Evolutionary conservation across 2,329 filamentous ascomycete genomes (phyloP).

Genomic region (Ilyonectria sp.): DNA sequence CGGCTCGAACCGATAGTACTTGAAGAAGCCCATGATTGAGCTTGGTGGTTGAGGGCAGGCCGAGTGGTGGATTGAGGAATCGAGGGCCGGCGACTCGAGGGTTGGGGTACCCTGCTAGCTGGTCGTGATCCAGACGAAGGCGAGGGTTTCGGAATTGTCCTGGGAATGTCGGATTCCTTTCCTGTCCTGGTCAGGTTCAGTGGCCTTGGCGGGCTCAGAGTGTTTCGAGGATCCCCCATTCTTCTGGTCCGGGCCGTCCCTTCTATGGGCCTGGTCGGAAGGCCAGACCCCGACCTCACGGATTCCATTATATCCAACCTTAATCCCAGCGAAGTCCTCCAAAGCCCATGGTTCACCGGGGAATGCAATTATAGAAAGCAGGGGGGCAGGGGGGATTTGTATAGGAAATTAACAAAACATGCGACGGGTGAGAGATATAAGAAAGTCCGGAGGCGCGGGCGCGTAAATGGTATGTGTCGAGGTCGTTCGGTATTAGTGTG

Average conservation of each 20-base stretch:
- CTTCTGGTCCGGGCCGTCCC: conserved; percentile 49
- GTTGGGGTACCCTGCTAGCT: conserved; percentile 43
- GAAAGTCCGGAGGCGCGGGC: conserved; percentile 32
- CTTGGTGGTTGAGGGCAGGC: conserved; percentile 56
- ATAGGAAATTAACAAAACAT: conserved; percentile 17
- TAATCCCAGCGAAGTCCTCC: conserved; percentile 37
- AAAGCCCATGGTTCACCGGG: conserved; percentile 40
- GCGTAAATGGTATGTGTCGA: conserved; percentile 40
- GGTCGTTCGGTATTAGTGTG: conserved; percentile 49
- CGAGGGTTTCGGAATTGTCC: conserved; percentile 34
- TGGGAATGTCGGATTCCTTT: conserved; percentile 42
- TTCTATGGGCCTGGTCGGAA: conserved; percentile 58
- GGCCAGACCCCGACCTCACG: conserved; percentile 57
- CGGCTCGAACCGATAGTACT: conserved; percentile 52
- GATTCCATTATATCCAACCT: conserved; percentile 61
- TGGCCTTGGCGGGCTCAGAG: conserved; percentile 43
- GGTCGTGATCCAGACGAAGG: conserved; percentile 36
- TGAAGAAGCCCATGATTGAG: conserved; percentile 59
- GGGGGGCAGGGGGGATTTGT: conserved; percentile 20
- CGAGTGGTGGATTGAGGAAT: conserved; percentile 43
- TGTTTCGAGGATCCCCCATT: conserved; percentile 40
- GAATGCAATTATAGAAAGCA: conserved; percentile 6
- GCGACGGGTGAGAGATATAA: conserved; percentile 33
- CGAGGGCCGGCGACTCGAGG: conserved; percentile 43
- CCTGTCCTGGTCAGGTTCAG: conserved; percentile 39